These are phyloP conservation scores for Lentinus tigrinus DNA, from an alignment of 768 basidiomycete species.

Conservation along the genomic window DNA sequence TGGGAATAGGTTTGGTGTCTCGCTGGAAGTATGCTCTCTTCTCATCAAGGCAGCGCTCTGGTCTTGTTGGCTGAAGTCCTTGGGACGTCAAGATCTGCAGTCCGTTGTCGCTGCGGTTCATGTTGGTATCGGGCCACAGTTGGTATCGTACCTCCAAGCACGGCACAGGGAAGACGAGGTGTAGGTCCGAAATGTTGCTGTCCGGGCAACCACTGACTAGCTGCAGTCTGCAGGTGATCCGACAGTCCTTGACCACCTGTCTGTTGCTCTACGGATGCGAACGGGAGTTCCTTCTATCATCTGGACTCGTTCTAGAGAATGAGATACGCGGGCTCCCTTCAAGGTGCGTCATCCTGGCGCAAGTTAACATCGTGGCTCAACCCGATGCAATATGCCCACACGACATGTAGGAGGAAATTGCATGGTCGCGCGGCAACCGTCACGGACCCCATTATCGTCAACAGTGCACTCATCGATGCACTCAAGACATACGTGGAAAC, in stretches of 20 bases:
- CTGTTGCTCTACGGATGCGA: constrained; percentile 70
- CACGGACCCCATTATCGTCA: constrained; percentile 61
- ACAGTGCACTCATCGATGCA: constrained; percentile 53
- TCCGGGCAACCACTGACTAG: not conserved
- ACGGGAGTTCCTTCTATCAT: constrained; percentile 41
- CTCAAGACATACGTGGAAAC: constrained; percentile 51
- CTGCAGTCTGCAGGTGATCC: constrained; percentile 38
- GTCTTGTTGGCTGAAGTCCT: constrained; percentile 60
- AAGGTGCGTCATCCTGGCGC: constrained; percentile 41
- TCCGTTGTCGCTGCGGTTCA: constrained; percentile 49
- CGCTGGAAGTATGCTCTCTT: constrained; percentile 46
- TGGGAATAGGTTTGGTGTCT: constrained; percentile 35
- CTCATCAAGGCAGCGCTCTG: constrained; percentile 53
- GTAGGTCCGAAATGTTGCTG: constrained; percentile 33
- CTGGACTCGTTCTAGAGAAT: constrained; percentile 46
- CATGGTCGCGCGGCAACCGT: constrained; percentile 40
- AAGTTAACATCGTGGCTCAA: not conserved
- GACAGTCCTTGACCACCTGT: constrained; percentile 59
- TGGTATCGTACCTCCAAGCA: constrained; percentile 38
- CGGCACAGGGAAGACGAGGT: constrained; percentile 29
- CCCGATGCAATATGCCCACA: no score
- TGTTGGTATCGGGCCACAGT: constrained; percentile 37
- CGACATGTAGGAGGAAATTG: constrained; percentile 44
- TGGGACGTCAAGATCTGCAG: constrained; percentile 61
- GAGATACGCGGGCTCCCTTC: constrained; percentile 55